These are phyloP conservation scores for Suillus decipiens DNA, from an alignment of 768 basidiomycete genomes.

Conservation along the genomic window DNA sequence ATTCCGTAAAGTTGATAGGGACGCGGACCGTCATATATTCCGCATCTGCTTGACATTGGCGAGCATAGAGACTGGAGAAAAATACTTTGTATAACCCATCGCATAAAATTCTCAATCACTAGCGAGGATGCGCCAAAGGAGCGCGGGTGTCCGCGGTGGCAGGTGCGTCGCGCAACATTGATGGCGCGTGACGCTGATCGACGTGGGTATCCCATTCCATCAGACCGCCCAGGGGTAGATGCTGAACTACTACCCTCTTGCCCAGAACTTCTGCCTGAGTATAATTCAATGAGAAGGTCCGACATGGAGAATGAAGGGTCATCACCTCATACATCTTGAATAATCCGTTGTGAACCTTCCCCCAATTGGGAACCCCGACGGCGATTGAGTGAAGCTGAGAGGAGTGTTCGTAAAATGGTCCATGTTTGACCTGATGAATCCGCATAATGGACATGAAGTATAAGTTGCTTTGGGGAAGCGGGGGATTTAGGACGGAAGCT, in stretches of 20 bases:
- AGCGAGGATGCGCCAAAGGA: conserved; percentile 18
- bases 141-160: conserved; percentile 12
- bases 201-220: conserved; percentile 58
- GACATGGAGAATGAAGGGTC: conserved; percentile 11
- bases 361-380: conserved; percentile 85
- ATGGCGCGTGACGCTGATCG: conserved; percentile 6
- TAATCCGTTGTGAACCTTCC: conserved; percentile 86
- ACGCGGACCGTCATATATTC: neutral
- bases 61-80: neutral
- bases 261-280: conserved; percentile 83
- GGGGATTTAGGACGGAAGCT: conserved; percentile 57
- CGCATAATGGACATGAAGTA: conserved; percentile 81
- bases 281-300: conserved; percentile 11
- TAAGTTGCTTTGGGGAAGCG: conserved; percentile 67
- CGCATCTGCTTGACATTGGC: conserved; percentile 1
- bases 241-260: conserved; percentile 96
- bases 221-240: conserved; percentile 82
- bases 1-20: conserved; percentile 8
- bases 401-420: conserved; percentile 92
- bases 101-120: neutral
- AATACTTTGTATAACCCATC: conserved; percentile 3
- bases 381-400: conserved; percentile 89
- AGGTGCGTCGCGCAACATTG: neutral
- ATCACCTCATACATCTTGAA: conserved; percentile 94
- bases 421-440: conserved; percentile 77